Evolutionary conservation across 106 monocot species (phyloP).

Genomic region (Acorus gramineus): DNA sequence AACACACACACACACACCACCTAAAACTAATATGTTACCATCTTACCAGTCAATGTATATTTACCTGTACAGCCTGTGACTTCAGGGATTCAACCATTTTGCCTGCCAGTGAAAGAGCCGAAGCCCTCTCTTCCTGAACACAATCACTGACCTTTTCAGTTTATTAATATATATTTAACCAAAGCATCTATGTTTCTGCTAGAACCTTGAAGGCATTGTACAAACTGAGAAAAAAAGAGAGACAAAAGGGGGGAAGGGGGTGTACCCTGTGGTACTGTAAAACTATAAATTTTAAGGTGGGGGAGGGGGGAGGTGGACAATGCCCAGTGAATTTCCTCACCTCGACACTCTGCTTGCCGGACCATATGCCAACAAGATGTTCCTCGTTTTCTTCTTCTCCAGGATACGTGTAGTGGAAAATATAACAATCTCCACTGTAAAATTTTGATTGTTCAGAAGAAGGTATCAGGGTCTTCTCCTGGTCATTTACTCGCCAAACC

Average conservation of each 20-base stretch:
- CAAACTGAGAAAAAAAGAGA: too few species aligned
- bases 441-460: slow-evolving; percentile 75
- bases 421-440: slow-evolving; percentile 89
- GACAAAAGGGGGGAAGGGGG: too few species aligned
- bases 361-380: slow-evolving; percentile 88
- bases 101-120: slow-evolving; percentile 51
- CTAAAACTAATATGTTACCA: too few species aligned
- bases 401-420: slow-evolving; percentile 87
- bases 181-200: too few species aligned
- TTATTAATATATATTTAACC: too few species aligned
- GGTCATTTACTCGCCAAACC: slow-evolving; percentile 88
- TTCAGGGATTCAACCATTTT: slow-evolving; percentile 73
- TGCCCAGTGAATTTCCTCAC: slow-evolving; percentile 15
- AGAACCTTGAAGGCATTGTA: too few species aligned
- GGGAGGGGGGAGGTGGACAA: too few species aligned
- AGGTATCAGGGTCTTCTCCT: slow-evolving; percentile 62
- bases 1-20: too few species aligned
- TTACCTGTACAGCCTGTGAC: slow-evolving; percentile 71
- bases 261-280: too few species aligned
- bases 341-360: slow-evolving; percentile 74
- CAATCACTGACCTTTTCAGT: slow-evolving; percentile 6
- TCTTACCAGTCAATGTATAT: too few species aligned
- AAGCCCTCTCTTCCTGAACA: slow-evolving; percentile 68
- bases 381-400: slow-evolving; percentile 83
- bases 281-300: too few species aligned